A percentile compares a stretch with the other conserved stretches of the same genome.
These are phyloP conservation scores for Beta corolliflora DNA, from an alignment of 179 eudicot species.

Conservation along the genomic window DNA sequence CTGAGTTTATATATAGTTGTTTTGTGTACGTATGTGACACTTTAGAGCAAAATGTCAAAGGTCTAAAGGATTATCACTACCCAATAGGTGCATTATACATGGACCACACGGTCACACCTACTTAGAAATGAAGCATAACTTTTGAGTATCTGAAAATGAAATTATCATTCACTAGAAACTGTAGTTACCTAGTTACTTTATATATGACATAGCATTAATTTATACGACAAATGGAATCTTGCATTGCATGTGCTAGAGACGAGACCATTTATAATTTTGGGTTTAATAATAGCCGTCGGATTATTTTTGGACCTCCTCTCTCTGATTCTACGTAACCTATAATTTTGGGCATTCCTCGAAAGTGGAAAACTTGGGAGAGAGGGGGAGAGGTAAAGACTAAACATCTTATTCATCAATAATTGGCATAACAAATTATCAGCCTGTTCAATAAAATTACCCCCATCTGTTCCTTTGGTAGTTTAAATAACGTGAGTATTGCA, in stretches of 20 bases:
- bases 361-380: not conserved
- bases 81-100: slow-evolving; percentile 16
- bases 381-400: not conserved
- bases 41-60: slow-evolving; percentile 31
- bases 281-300: slow-evolving; percentile 16
- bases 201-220: slow-evolving; percentile 17
- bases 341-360: not conserved
- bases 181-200: slow-evolving; percentile 14
- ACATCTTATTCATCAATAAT: not conserved
- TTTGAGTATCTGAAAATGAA: slow-evolving; percentile 1
- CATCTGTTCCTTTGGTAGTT: too few species aligned
- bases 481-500: too few species aligned
- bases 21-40: slow-evolving; percentile 20
- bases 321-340: slow-evolving; percentile 13
- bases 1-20: slow-evolving; percentile 28
- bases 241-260: slow-evolving; percentile 30
- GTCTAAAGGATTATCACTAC: slow-evolving; percentile 11
- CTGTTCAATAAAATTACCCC: not conserved
- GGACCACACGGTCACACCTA: slow-evolving; percentile 33
- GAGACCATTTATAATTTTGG: slow-evolving; percentile 19
- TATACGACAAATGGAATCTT: slow-evolving; percentile 20
- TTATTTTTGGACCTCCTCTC: slow-evolving; percentile 13
- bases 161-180: slow-evolving; percentile 5
- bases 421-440: not conserved
- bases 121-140: slow-evolving; percentile 13